phyloP scores from a whole-genome alignment of 306 rosid species.

The Sophora flavescens region DNA sequence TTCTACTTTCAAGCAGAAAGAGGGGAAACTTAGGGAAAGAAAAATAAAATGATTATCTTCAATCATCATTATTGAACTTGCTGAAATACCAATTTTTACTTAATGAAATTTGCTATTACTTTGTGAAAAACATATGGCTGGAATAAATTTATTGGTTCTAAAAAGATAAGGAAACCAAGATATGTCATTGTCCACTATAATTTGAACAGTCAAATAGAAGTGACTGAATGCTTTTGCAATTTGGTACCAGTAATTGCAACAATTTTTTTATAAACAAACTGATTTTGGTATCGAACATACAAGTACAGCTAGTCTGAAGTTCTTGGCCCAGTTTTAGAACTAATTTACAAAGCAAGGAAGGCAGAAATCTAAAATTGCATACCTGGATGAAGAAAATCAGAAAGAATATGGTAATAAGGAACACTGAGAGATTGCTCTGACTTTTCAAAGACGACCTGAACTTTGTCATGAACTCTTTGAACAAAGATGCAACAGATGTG shows the following conservation, averaged over 20 bases:
- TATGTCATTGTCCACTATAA: constrained; percentile 4
- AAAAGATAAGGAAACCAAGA: neutral
- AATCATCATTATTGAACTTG: neutral
- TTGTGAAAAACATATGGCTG: neutral
- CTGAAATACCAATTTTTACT: constrained; percentile 6
- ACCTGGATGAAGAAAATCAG: constrained; percentile 97
- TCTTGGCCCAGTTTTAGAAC: constrained; percentile 1
- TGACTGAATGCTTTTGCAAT: neutral
- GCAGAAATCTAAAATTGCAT: constrained; percentile 36
- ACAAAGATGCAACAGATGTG: constrained; percentile 54
- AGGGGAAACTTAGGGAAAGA: neutral
- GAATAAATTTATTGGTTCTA: constrained; percentile 2
- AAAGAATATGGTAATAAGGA: constrained; percentile 64
- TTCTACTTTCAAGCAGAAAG: constrained; percentile 28
- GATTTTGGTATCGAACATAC: constrained; percentile 24
- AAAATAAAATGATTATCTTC: neutral
- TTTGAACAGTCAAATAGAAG: constrained; percentile 9
- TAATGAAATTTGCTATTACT: neutral
- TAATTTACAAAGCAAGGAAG: constrained; percentile 14
- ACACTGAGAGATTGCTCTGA: constrained; percentile 71
- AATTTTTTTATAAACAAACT: neutral
- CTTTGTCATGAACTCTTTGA: constrained; percentile 57
- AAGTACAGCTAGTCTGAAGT: neutral
- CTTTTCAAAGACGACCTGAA: constrained; percentile 63
- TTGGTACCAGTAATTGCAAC: neutral